These are phyloP conservation scores for Musa acuminata DNA, from an alignment of 176 grass and related monocot genomes.

Conservation along the genomic window DNA sequence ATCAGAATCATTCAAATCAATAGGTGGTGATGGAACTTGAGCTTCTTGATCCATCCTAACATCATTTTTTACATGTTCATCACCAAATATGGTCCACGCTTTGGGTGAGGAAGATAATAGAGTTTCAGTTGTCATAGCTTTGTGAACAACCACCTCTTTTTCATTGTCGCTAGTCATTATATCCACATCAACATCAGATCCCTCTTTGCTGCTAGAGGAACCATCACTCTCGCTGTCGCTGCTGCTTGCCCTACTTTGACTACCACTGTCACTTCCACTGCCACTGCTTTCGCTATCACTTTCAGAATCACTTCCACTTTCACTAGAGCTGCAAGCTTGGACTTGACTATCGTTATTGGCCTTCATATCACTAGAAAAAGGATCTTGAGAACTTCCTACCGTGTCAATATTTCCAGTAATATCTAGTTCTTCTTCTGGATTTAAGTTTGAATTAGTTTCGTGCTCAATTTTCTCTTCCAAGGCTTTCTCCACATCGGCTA, in stretches of 20 bases:
- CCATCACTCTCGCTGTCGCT: slow-evolving; percentile 85
- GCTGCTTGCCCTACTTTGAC: slow-evolving; percentile 78
- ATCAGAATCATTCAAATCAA: slow-evolving; percentile 58
- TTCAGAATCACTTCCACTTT: slow-evolving; percentile 72
- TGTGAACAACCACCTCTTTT: slow-evolving; percentile 33
- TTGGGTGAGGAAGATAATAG: slow-evolving; percentile 41
- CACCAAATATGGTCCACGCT: slow-evolving; percentile 18
- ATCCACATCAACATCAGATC: slow-evolving; percentile 81
- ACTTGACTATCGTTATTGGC: slow-evolving; percentile 52
- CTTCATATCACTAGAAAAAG: slow-evolving; percentile 31
- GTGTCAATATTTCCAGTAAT: slow-evolving; percentile 47
- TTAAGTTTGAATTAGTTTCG: slow-evolving; percentile 37
- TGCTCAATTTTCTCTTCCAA: slow-evolving; percentile 42
- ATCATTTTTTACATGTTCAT: slow-evolving; percentile 48
- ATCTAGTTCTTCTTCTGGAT: slow-evolving; percentile 42
- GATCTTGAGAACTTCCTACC: slow-evolving; percentile 27
- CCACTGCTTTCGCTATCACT: slow-evolving; percentile 90
- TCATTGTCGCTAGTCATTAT: slow-evolving; percentile 79
- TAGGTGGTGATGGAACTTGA: slow-evolving; percentile 41
- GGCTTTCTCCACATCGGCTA: slow-evolving; percentile 24
- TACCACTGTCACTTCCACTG: slow-evolving; percentile 79
- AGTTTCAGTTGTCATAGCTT: slow-evolving; percentile 43
- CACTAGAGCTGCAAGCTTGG: slow-evolving; percentile 61
- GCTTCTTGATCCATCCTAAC: slow-evolving; percentile 43
- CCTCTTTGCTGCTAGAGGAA: slow-evolving; percentile 87